phyloP scores from a whole-genome alignment of 805 yeast species.

The Teunomyces kruisii region DNA sequence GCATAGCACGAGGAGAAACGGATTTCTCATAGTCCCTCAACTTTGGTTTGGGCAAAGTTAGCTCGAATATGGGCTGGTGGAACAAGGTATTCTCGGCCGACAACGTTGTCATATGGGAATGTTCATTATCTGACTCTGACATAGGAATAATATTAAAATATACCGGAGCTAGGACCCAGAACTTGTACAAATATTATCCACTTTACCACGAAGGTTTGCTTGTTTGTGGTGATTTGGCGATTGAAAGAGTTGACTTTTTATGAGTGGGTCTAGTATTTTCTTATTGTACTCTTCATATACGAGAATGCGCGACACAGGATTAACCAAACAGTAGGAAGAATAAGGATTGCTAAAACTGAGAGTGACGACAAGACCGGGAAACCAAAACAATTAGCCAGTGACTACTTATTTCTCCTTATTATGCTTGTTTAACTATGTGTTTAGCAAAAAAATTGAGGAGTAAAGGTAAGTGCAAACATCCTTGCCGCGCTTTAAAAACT shows the following conservation, averaged over 20 bases:
- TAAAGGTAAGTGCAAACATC: not conserved
- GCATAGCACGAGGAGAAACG: slow-evolving; percentile 33
- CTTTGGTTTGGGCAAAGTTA: slow-evolving; percentile 9
- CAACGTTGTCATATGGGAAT: slow-evolving; percentile 3
- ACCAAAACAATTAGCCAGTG: no score
- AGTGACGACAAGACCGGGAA: no score
- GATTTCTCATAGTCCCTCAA: slow-evolving; percentile 24
- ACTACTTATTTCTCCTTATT: no score
- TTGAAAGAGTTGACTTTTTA: not conserved
- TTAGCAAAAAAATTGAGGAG: slow-evolving; percentile 1
- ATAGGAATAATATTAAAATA: not conserved
- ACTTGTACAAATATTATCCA: not conserved
- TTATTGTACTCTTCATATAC: not conserved
- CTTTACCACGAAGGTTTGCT: not conserved
- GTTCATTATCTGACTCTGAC: slow-evolving; percentile 2
- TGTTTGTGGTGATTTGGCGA: not conserved
- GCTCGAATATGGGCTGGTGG: slow-evolving; percentile 19
- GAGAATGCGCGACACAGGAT: not conserved
- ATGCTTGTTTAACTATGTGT: not conserved
- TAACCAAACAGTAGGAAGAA: not conserved
- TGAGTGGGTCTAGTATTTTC: not conserved
- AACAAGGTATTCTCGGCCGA: slow-evolving; percentile 10
- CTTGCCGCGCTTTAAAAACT: not conserved
- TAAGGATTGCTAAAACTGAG: no score
- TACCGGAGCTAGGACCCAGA: not conserved